These are phyloP conservation scores for Thelonectria blattea DNA, from an alignment of 2,329 filamentous ascomycete genomes.

Conservation along the genomic window DNA sequence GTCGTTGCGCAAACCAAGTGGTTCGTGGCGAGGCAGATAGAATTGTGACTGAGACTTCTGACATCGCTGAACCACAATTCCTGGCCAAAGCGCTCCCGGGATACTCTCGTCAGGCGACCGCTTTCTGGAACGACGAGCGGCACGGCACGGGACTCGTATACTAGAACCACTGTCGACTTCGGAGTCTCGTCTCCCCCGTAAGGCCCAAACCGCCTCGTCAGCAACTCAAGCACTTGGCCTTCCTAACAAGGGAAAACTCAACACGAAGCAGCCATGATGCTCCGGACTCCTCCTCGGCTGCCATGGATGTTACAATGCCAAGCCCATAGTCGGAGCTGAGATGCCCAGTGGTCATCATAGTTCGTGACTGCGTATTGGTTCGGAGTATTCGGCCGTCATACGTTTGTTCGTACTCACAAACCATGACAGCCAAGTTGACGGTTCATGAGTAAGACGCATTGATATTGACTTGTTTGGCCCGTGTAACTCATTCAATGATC, in stretches of 20 bases:
- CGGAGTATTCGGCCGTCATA: neutral
- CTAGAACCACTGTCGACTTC: neutral
- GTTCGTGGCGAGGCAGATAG: neutral
- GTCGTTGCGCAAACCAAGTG: neutral
- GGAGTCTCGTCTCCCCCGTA: neutral
- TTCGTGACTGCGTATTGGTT: neutral
- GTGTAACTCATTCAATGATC: neutral
- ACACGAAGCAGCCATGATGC: neutral
- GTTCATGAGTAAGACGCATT: neutral
- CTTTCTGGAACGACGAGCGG: constrained; percentile 4
- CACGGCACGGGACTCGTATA: neutral
- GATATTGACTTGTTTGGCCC: neutral
- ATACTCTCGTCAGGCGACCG: neutral
- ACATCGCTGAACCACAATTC: constrained; percentile 27
- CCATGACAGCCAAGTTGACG: neutral
- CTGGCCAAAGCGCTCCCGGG: constrained; percentile 16
- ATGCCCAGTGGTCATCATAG: neutral
- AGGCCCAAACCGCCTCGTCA: neutral
- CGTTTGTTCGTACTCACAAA: neutral
- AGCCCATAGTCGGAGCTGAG: neutral
- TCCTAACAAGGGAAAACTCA: constrained; percentile 1
- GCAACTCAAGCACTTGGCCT: neutral
- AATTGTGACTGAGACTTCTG: constrained; percentile 20
- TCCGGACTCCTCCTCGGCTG: neutral
- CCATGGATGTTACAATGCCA: neutral